Conservation (phyloP, 2,329 filamentous ascomycete genomes). For the Botrytis aclada region DNA sequence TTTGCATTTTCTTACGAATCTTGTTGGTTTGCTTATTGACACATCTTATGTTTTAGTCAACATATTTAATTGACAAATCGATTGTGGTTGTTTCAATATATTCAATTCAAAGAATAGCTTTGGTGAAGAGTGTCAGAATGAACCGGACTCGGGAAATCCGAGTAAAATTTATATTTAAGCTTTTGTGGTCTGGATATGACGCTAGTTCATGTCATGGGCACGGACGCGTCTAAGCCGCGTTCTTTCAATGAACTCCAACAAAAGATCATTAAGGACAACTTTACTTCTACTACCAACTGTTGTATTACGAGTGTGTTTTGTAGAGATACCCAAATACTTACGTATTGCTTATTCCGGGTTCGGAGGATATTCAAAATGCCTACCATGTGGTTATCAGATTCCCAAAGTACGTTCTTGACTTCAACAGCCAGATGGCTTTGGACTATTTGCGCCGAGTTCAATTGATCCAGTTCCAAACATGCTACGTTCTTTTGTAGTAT, state of each 20-base stretch:
- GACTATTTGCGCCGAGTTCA: constrained; percentile 29
- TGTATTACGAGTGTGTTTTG: background rate
- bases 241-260: constrained; percentile 15
- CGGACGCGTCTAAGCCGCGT: constrained; percentile 15
- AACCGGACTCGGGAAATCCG: background rate
- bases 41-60: background rate
- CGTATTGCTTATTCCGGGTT: background rate
- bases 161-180: constrained; percentile 18
- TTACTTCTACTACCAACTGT: constrained; percentile 4
- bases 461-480: constrained; percentile 16
- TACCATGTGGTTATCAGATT: constrained; percentile 91
- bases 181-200: constrained; percentile 5
- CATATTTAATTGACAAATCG: background rate
- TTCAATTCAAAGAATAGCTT: background rate
- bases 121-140: background rate
- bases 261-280: constrained; percentile 16
- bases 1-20: background rate
- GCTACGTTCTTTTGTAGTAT: background rate
- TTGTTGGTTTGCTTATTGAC: background rate
- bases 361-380: constrained; percentile 34
- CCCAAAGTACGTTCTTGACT: constrained; percentile 69
- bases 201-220: constrained; percentile 11
- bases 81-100: background rate
- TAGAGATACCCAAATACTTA: background rate
- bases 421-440: background rate